Base-by-base conservation (phyloP, 2,329 filamentous ascomycete genomes). In the Hypomyces perniciosus region DNA sequence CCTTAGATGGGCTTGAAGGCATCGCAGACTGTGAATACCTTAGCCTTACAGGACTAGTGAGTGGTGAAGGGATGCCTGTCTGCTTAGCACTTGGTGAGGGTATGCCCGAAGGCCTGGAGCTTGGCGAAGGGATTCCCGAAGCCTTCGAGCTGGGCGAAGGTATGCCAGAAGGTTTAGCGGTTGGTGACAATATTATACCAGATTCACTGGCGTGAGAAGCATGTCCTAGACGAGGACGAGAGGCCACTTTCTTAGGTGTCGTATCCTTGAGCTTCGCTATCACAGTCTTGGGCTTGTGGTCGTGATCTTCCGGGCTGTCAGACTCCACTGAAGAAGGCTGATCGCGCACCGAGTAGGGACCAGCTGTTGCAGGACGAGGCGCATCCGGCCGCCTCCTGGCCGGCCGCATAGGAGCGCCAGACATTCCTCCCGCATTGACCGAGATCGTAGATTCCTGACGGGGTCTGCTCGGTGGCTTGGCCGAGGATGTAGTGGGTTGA, bases 381-480 rank as follows among this genome's bases (percentile, higher is more conserved):
- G 80, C 70, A 50, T 84, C 81, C 3, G 81, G 80, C 39, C 79
- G 72, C 57, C 75, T 77, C 63, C 76, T 78, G 39, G 75, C 72
- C 44, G 82, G 82, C 50, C 82, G 73, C 74, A 84, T 80, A 1
- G 82, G 82, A 29, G 82, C 81, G 42, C 78, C 79, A 8, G 81
- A 84, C 66, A 85, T 76, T 34, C 81, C 81, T 12, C 78, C 77
- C 30, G 78, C 72, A 28, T 75, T 72, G 52, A 71, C 68, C 8
- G 69, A 70, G 50, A 75, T 66, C 9, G 68, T 73, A 27, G 66
- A 65, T 51, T 74, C 79, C 37, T 69, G 66, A 8, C 70, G 72
- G 37, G 71, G 64, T 54, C 73, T 70, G 26, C 59, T 61, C 28
- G 71, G 57, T 8, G 72, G 58, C 35, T 70, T 65, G 31, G 69